Conservation (phyloP, 2,329 filamentous ascomycete genomes). For the Fusarium begoniae region DNA sequence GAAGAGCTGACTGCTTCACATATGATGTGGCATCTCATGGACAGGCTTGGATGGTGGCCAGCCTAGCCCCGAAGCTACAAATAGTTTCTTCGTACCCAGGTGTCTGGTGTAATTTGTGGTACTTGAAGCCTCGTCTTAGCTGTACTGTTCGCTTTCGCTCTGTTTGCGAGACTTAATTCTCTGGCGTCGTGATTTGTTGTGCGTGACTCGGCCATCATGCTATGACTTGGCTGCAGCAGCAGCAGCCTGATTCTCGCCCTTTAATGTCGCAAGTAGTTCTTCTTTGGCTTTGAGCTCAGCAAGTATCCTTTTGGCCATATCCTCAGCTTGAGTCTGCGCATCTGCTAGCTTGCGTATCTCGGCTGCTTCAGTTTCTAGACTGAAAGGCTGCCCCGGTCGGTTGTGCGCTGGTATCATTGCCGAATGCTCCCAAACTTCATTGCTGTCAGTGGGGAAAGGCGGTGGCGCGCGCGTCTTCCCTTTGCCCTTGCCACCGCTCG, state of each 20-base stretch:
- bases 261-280: slow-evolving; percentile 66
- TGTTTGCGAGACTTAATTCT: slow-evolving; percentile 1
- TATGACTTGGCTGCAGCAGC: slow-evolving; percentile 46
- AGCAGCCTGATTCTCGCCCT: slow-evolving; percentile 65
- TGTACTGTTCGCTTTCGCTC: neutral
- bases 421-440: slow-evolving; percentile 70
- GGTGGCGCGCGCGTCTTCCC: slow-evolving; percentile 54
- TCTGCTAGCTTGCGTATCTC: slow-evolving; percentile 70
- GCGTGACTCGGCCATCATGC: slow-evolving; percentile 12
- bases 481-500: slow-evolving; percentile 64
- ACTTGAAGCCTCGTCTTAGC: neutral
- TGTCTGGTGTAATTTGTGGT: neutral
- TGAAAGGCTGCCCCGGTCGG: slow-evolving; percentile 76
- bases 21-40: neutral
- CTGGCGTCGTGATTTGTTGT: neutral
- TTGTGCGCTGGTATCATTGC: slow-evolving; percentile 78
- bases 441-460: slow-evolving; percentile 51
- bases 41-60: neutral
- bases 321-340: slow-evolving; percentile 70
- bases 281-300: slow-evolving; percentile 72
- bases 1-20: neutral
- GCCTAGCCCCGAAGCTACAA: neutral
- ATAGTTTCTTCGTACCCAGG: neutral
- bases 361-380: slow-evolving; percentile 72
- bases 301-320: slow-evolving; percentile 67